Conservation (phyloP, 768 basidiomycete species). For the Boletus rubropictus region DNA sequence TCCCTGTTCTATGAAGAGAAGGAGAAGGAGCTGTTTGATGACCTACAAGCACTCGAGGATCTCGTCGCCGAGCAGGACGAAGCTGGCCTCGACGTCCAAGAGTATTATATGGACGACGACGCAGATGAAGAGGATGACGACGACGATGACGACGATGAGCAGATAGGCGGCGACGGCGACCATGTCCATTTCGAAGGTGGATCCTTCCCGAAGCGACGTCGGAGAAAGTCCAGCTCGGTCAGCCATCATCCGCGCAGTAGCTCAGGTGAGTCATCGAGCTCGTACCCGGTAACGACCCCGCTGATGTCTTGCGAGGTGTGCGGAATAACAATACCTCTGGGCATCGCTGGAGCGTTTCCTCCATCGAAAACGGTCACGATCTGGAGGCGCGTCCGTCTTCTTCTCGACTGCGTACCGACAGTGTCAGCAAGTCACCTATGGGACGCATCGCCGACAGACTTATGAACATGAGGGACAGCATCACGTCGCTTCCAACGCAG, state of each 20-base stretch:
- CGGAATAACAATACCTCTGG: constrained; percentile 2
- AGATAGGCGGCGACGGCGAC: constrained; percentile 8
- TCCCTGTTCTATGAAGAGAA: constrained; percentile 71
- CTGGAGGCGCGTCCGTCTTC: constrained; percentile 24
- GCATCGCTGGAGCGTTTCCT: constrained; percentile 42
- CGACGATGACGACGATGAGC: constrained; percentile 40
- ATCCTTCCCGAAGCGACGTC: constrained; percentile 26
- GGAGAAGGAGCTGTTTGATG: constrained; percentile 63
- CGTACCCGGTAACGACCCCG: background rate
- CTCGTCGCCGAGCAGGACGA: constrained; percentile 57
- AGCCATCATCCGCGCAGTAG: constrained; percentile 22
- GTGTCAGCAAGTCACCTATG: constrained; percentile 32
- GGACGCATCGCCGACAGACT: constrained; percentile 43
- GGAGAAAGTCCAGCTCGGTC: constrained; percentile 33
- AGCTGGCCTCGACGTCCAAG: constrained; percentile 43
- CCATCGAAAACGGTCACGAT: constrained; percentile 37
- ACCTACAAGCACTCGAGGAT: constrained; percentile 52
- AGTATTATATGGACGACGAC: constrained; percentile 46
- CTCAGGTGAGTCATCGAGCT: constrained; percentile 12
- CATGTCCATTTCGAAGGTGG: constrained; percentile 26
- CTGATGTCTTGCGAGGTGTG: constrained; percentile 9
- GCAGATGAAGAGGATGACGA: constrained; percentile 56
- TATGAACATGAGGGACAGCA: constrained; percentile 47
- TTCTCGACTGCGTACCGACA: constrained; percentile 22
- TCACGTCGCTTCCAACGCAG: constrained; percentile 39